Evolutionary conservation across 768 basidiomycete species (phyloP), one percentile per base, ranked within the genome.

Genomic region (Bullera alba): DNA sequence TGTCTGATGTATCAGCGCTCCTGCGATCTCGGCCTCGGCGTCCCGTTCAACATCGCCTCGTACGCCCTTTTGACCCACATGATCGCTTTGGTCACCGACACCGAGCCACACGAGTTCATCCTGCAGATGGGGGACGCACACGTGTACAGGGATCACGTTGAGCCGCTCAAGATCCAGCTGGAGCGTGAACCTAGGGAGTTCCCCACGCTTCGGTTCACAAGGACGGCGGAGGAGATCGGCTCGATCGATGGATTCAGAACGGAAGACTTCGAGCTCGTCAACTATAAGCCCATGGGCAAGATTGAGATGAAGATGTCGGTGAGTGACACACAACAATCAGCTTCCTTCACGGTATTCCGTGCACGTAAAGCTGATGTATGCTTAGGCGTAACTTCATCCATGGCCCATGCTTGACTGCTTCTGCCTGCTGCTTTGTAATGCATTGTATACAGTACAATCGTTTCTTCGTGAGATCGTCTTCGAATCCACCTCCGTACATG

Each of bases 41-140:
- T 99, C 42, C 93, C 93, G 0, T 99, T 99, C 80, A 99, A 99
- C 74, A 97, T 99, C 73, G 95, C 93, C 12, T 97, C 95, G 0
- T 99, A 97, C 73, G 87, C 95, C 5, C 80, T 99, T 19, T 81
- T 99, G 47, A 95, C 92, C 0, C 91, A 96, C 73, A 91, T 99
- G 87, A 81, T 99, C 57, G 92, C 93, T n/a, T 83, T 81, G 22
- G 82, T 95, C 51, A 96, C 93, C 12, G 78, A 79, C 37, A 91
- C 87, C 3, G 81, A 83, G 27, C 81, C 95, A 0, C 83, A 85
- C 70, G 92, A 95, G 70, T 81, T 99, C 48, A 78, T 93, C 65
- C 86, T 96, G 55, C 92, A 95, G 72, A 86, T 97, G 59, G 95
- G 95, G 2, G 95, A 99, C 64, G 92, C 95, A 1, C 95, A 99